Conservation (phyloP, 805 yeast species). For the Yamadazyma philogaea region DNA sequence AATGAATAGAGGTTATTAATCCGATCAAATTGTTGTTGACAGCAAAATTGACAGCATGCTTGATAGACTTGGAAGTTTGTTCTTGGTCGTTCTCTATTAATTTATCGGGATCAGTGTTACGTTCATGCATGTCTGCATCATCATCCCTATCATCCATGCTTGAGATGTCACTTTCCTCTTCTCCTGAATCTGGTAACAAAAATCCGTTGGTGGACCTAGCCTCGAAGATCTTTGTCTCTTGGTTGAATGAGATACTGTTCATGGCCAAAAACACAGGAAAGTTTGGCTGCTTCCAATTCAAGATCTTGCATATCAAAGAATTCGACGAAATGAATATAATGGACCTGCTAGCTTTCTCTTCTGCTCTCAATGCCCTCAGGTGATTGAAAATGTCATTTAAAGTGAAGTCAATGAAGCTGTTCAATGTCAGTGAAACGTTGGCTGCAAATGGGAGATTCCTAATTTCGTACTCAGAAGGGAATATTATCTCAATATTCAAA, state of each 20-base stretch:
- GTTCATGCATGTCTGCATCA: slow-evolving; percentile 11
- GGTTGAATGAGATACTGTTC: slow-evolving; percentile 54
- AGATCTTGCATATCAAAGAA: slow-evolving; percentile 84
- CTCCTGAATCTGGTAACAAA: slow-evolving; percentile 17
- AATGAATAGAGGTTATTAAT: slow-evolving; percentile 66
- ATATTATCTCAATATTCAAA: slow-evolving; percentile 69
- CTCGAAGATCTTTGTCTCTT: slow-evolving; percentile 28
- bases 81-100: slow-evolving; percentile 32
- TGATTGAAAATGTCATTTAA: slow-evolving; percentile 73
- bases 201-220: slow-evolving; percentile 41
- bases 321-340: slow-evolving; percentile 82
- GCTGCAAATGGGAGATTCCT: slow-evolving; percentile 38
- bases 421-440: slow-evolving; percentile 51
- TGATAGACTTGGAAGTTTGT: slow-evolving; percentile 59
- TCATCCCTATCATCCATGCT: slow-evolving; percentile 19
- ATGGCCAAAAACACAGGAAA: slow-evolving; percentile 88
- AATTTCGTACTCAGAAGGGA: slow-evolving; percentile 58
- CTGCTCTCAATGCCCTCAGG: slow-evolving; percentile 47
- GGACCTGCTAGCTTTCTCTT: slow-evolving; percentile 46
- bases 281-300: slow-evolving; percentile 98
- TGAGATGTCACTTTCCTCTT: slow-evolving; percentile 11
- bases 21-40: slow-evolving; percentile 82
- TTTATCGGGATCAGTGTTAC: slow-evolving; percentile 15
- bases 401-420: slow-evolving; percentile 72
- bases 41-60: slow-evolving; percentile 80